phyloP scores from a whole-genome alignment of 2,329 filamentous ascomycete species.

The Phymatotrichopsis omnivora region DNA sequence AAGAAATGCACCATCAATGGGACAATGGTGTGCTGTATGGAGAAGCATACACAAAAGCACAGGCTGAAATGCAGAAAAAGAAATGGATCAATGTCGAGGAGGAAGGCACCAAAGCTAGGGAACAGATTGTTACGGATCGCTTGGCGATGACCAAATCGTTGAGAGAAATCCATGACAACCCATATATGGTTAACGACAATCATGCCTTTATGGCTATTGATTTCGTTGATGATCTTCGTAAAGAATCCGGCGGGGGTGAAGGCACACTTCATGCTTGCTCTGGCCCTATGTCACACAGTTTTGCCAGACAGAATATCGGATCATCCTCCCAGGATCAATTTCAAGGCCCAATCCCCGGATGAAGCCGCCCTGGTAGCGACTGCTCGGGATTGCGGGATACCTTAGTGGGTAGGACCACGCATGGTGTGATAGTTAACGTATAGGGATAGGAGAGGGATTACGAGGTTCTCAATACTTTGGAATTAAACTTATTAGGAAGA shows the following conservation, averaged over 20 bases:
- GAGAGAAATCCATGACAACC: constrained; percentile 73
- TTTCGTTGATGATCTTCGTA: constrained; percentile 72
- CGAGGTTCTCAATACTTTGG: constrained; percentile 82
- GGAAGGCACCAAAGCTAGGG: constrained; percentile 60
- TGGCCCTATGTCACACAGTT: constrained; percentile 94
- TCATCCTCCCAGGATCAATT: constrained; percentile 82
- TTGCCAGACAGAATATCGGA: constrained; percentile 82
- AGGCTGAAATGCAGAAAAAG: constrained; percentile 90
- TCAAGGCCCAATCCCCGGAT: constrained; percentile 95
- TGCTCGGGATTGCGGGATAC: constrained; percentile 88
- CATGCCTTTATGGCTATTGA: constrained; percentile 88
- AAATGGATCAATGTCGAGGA: constrained; percentile 77
- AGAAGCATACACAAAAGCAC: constrained; percentile 94
- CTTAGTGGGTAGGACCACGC: constrained; percentile 66
- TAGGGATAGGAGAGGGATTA: constrained; percentile 79
- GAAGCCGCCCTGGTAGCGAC: constrained; percentile 91
- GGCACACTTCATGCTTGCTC: constrained; percentile 83
- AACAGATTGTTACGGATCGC: constrained; percentile 71
- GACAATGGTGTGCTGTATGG: constrained; percentile 94
- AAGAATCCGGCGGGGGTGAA: constrained; percentile 65
- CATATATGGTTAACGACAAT: constrained; percentile 79
- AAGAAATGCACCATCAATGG: constrained; percentile 96
- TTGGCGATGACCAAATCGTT: constrained; percentile 61
- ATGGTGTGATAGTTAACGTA: constrained; percentile 76
- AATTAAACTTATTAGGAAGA: constrained; percentile 95